Evolutionary conservation across 768 basidiomycete species (phyloP), one percentile per base, ranked within the genome.

Genomic region (Neoboletus magnificus): DNA sequence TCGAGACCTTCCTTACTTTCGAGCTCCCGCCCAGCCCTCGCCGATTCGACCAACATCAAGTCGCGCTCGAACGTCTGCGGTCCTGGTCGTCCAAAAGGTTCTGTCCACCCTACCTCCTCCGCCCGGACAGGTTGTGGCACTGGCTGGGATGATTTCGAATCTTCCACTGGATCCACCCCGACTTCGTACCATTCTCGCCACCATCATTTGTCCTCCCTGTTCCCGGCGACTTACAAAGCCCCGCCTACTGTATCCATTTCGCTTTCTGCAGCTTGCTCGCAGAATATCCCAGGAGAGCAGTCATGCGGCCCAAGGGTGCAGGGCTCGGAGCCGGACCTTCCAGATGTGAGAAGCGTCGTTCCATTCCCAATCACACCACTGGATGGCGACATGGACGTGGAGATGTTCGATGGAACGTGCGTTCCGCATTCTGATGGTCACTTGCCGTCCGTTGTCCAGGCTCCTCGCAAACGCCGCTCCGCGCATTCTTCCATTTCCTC

Each of bases 211-310:
- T 47, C 57, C 20, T 62, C 64, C n/a, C 59, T 54, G 20, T 73
- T 65, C 47, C 54, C 44, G 0, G 56, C 62, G 40, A 52, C 66
- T n/a, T 58, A 44, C 54, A 76, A 76, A 50, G 74, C 74, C 11
- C 66, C 68, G 5, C 73, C 75, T 6, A 76, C 75, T 1, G 69
- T 76, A 25, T 76, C 70, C 7, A 62, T 76, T 43, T 76, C 73
- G 0, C 59, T 76, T 44, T 72, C 75, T 44, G 74, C 69, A 23
- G 68, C 66, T 36, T 62, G 68, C 22, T 70, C 68, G 47, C 71
- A 62, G 48, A 60, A 35, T 13, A 39, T 50, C 3, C 50, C 52
- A 8, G 51, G 50, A 29, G 41, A 52, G 11, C 42, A 11, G 6
- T 18, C 11, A 15, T 32, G 47, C 46, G 41, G 56, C 12, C 41